phyloP scores from a whole-genome alignment of 2,329 filamentous ascomycete species.

The Clonostachys solani region DNA sequence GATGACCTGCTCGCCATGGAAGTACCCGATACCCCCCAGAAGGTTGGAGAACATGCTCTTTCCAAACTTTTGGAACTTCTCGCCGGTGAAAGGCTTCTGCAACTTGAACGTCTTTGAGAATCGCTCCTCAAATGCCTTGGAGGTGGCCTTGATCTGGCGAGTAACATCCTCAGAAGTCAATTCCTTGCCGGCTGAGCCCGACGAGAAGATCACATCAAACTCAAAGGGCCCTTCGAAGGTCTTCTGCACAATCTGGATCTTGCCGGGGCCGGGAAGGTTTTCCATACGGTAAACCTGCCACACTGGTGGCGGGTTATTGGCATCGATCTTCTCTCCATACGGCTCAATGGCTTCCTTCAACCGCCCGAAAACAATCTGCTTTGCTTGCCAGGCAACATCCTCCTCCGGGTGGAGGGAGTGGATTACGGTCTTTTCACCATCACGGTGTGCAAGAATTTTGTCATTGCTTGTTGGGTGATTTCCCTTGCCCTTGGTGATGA shows the following conservation, averaged over 20 bases:
- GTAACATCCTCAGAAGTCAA: slow-evolving; percentile 61
- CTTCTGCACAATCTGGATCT: slow-evolving; percentile 86
- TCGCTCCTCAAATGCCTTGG: slow-evolving; percentile 66
- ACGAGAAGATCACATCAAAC: slow-evolving; percentile 90
- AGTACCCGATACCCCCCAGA: slow-evolving; percentile 91
- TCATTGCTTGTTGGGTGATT: slow-evolving; percentile 61
- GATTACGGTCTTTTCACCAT: slow-evolving; percentile 72
- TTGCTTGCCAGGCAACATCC: slow-evolving; percentile 79
- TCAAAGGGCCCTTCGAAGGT: slow-evolving; percentile 86
- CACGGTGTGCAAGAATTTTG: slow-evolving; percentile 62
- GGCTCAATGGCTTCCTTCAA: slow-evolving; percentile 45
- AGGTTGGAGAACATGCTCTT: slow-evolving; percentile 93
- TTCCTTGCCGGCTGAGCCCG: slow-evolving; percentile 59
- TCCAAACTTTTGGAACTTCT: slow-evolving; percentile 74
- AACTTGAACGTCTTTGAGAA: slow-evolving; percentile 66
- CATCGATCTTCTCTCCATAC: slow-evolving; percentile 42
- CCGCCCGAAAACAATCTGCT: slow-evolving; percentile 55
- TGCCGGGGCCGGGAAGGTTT: slow-evolving; percentile 66
- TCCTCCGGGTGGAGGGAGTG: slow-evolving; percentile 63
- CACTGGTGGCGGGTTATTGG: slow-evolving; percentile 72
- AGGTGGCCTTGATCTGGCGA: slow-evolving; percentile 61
- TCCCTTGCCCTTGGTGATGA: slow-evolving; percentile 67
- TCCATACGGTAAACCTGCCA: slow-evolving; percentile 79
- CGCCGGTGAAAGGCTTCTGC: slow-evolving; percentile 68
- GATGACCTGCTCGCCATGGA: slow-evolving; percentile 82